Percentiles rank a stretch among this genome's conserved stretches.
These are phyloP conservation scores for Rheum nobile DNA, from an alignment of 148 eudicot genomes.

Conservation along the genomic window DNA sequence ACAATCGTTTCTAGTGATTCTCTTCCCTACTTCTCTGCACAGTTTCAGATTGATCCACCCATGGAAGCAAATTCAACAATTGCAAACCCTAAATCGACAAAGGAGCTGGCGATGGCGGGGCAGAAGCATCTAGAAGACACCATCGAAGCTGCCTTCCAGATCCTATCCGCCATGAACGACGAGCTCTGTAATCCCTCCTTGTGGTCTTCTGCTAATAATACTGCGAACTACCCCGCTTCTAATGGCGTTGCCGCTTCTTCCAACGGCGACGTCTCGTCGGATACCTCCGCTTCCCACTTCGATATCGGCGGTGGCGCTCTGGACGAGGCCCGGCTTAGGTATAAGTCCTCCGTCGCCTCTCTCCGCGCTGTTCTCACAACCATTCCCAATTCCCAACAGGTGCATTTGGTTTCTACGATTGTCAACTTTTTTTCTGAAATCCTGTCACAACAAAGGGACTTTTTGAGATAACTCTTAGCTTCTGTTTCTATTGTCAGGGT, in stretches of 20 bases:
- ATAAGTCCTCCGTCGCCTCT: constrained; percentile 57
- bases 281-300: constrained; percentile 32
- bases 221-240: background rate
- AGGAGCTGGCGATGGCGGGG: constrained; percentile 66
- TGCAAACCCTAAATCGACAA: constrained; percentile 22
- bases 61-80: constrained; percentile 31
- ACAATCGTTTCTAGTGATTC: too few species aligned
- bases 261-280: constrained; percentile 34
- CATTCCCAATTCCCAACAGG: constrained; percentile 52
- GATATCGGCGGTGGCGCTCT: constrained; percentile 90
- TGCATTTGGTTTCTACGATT: background rate
- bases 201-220: constrained; percentile 45
- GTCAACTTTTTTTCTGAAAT: background rate
- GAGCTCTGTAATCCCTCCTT: constrained; percentile 79
- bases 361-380: constrained; percentile 57
- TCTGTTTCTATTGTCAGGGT: constrained; percentile 17
- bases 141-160: constrained; percentile 64
- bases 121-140: constrained; percentile 77
- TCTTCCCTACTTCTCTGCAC: background rate
- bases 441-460: background rate
- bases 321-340: constrained; percentile 64
- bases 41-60: background rate
- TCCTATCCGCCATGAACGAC: constrained; percentile 84
- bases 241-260: constrained; percentile 4
- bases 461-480: background rate